Evolutionary conservation across 805 yeast genomes (phyloP), one percentile per base, ranked within the genome.

Genomic region (Cyberlindnera mississippiensis): DNA sequence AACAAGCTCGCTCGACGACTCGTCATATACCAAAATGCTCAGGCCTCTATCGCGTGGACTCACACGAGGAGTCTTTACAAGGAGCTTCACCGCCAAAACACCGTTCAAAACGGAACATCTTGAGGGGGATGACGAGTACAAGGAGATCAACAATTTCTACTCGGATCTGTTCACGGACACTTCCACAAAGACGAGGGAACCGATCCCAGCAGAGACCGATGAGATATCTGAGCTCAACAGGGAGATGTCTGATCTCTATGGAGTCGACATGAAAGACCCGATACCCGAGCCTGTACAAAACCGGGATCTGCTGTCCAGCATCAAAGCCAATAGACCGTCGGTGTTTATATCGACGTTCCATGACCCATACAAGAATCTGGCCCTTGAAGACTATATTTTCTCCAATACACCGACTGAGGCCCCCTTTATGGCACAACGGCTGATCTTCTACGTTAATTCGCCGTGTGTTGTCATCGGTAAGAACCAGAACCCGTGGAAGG

Each of bases 391-490:
- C 50, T 83, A 76, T 54, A 66, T 93, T 1, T 93, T 85, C 60
- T 71, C 72, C 40, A 61, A 72, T 15, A 77, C 84, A 64, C 90
- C 90, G 1, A 44, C 52, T 10, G 33, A 42, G 4, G 5, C 22
- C 11, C 24, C 35, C 5, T 33, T 46, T 20, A 43, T 49, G 4
- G 55, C 61, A 28, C 74, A 77, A 43, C 62, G 95, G 41, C 64
- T 93, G 22, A 57, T 88, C 44, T 70, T 91, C 41, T 93, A 93
- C 59, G 69, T 73, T 28, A 93, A 93, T 58, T 60, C 76, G 2
- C 87, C 91, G 1, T 86, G 96, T 60, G 87, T 89, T n/a, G 96
- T 93, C 2, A 70, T 93, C 11, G 99, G 99, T 0, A 88, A 95
- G 56, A 93, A 93, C 57, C 99, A 93, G 62, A 93, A 89, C 49